phyloP scores from a whole-genome alignment of 768 basidiomycete species.

The Porpolomopsis calyptriformis region DNA sequence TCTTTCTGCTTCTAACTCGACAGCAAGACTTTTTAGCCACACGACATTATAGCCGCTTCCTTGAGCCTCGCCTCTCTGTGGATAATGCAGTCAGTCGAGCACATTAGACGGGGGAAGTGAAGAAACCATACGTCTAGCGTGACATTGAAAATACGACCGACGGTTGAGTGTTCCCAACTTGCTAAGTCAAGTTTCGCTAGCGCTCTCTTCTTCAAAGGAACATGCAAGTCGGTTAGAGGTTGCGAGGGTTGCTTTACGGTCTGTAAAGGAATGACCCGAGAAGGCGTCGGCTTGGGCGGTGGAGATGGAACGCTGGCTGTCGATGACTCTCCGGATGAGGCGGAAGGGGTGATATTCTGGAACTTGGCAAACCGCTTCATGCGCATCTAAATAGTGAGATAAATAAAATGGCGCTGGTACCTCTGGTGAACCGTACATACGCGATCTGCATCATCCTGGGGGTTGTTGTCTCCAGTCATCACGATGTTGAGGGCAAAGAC shows the following conservation, averaged over 20 bases:
- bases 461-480: conserved; percentile 30
- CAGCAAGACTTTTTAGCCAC: conserved; percentile 71
- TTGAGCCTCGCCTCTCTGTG: conserved; percentile 49
- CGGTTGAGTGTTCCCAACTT: conserved; percentile 65
- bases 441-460: conserved; percentile 73
- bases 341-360: conserved; percentile 33
- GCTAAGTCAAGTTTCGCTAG: conserved; percentile 40
- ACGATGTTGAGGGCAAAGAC: background rate
- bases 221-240: conserved; percentile 22
- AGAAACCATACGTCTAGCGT: conserved; percentile 59
- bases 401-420: conserved; percentile 6
- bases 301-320: conserved; percentile 22
- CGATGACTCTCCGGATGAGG: conserved; percentile 21
- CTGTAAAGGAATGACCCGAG: conserved; percentile 12
- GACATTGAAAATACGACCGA: conserved; percentile 60
- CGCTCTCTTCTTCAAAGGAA: conserved; percentile 38
- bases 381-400: conserved; percentile 53
- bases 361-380: conserved; percentile 85
- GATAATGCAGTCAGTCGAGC: conserved; percentile 7
- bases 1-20: conserved; percentile 57
- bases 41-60: conserved; percentile 55
- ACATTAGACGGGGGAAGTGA: conserved; percentile 2
- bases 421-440: conserved; percentile 29
- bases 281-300: conserved; percentile 17
- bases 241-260: conserved; percentile 20